These are phyloP conservation scores for Cryptococcus floricola DNA, from an alignment of 1,284 basidiomycete genomes.

Conservation along the genomic window DNA sequence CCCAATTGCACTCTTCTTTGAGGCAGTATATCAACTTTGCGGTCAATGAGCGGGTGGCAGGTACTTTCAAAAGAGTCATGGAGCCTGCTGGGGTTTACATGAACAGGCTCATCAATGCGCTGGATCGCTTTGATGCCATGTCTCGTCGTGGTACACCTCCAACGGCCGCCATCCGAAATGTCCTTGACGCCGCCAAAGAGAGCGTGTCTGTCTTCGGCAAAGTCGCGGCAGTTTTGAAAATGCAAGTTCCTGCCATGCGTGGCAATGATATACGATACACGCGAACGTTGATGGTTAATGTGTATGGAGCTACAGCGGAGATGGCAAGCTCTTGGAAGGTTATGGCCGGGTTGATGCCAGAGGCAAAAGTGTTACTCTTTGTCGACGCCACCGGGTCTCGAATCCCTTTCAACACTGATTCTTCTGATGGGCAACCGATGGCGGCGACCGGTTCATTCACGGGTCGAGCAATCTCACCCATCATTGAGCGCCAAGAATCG, in stretches of 20 bases:
- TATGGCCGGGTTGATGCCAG: conserved; percentile 69
- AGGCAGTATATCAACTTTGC: conserved; percentile 84
- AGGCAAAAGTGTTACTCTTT: conserved; percentile 64
- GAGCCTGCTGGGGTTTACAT: conserved; percentile 80
- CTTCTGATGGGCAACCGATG: conserved; percentile 28
- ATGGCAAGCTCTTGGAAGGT: conserved; percentile 79
- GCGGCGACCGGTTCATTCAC: conserved; percentile 20
- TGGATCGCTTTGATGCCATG: conserved; percentile 88
- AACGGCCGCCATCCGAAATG: conserved; percentile 63
- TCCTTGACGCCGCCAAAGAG: conserved; percentile 81
- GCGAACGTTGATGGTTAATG: conserved; percentile 77
- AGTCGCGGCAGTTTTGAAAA: conserved; percentile 72
- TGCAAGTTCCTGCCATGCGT: conserved; percentile 66
- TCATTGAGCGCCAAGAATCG: conserved; percentile 46
- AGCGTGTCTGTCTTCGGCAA: conserved; percentile 82
- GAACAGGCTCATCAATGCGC: conserved; percentile 75
- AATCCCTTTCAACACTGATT: neutral
- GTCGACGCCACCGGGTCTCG: conserved; percentile 35
- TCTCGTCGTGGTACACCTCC: conserved; percentile 65
- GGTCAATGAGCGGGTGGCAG: conserved; percentile 78
- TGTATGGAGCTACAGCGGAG: conserved; percentile 88
- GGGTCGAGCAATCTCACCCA: conserved; percentile 48
- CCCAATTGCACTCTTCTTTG: conserved; percentile 85
- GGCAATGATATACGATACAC: conserved; percentile 80
- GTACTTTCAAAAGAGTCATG: conserved; percentile 74